Evolutionary conservation across 768 basidiomycete genomes (phyloP), one percentile per base, ranked within the genome.

Genomic region (Lactarius evosmus): DNA sequence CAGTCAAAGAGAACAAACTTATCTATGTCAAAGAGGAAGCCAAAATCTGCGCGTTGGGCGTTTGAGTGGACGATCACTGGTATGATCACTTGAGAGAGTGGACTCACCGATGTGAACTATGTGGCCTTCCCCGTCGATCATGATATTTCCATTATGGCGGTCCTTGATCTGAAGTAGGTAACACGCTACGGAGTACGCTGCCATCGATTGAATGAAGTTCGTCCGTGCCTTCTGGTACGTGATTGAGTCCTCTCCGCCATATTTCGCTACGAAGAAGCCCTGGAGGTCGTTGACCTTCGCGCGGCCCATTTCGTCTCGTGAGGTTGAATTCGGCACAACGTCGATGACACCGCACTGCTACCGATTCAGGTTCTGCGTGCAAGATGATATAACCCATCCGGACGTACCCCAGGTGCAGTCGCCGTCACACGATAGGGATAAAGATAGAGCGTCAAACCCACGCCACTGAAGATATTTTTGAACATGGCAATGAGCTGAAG

Each of bases 91-190:
- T 2, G 5, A 22, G 0, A 12, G 11, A 41, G 25, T 44, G 59
- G 19, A 73, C 87, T 49, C 63, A 94, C 95, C 96, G 69, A 99
- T 85, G 73, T 99, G 97, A 4, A 98, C 84, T 63, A 99, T 96
- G 73, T 98, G 95, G 0, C 97, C 97, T 63, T 95, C 92, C 2
- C 90, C 94, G 73, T 98, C 97, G 64, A 99, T 95, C 96, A 99
- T 98, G 73, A 99, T 98, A 74, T 99, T 99, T 32, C 97, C 97
- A 71, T 99, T 99, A 74, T 99, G 97, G 41, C 97, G 79, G 73
- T 99, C 97, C 77, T 99, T 99, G 78, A 99, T 95, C 75, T 99
- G 97, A 50, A 98, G 76, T 68, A 99, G 94, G 74, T 97, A 98
- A 74, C 96, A 98, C 8, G 95, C 93, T 29, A 98, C 89, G 34